Percentiles rank a stretch among this genome's conserved stretches.
These are phyloP conservation scores for Cryptococcus sp. DNA, from an alignment of 1,284 basidiomycete species.

Conservation along the genomic window DNA sequence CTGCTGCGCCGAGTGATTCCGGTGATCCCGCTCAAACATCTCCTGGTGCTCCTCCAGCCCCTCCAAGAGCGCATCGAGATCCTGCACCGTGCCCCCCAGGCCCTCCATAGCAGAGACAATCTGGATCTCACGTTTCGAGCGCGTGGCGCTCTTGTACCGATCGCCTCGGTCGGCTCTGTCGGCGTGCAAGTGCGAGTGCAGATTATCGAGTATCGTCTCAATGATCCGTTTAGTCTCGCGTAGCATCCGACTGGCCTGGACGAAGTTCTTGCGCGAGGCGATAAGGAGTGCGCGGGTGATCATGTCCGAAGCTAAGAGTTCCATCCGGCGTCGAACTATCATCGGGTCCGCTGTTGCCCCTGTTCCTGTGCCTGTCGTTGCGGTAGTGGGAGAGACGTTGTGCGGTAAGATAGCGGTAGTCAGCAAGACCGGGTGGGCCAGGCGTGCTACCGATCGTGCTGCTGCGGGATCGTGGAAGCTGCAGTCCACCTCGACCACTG, in stretches of 20 bases:
- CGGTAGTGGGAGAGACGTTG: slow-evolving; percentile 56
- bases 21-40: slow-evolving; percentile 81
- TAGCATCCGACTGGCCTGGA: slow-evolving; percentile 82
- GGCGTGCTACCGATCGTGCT: slow-evolving; percentile 74
- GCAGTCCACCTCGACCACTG: slow-evolving; percentile 87
- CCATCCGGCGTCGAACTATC: slow-evolving; percentile 89
- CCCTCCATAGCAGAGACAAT: slow-evolving; percentile 70
- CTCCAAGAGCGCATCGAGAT: slow-evolving; percentile 79
- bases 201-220: slow-evolving; percentile 70
- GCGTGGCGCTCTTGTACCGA: slow-evolving; percentile 20
- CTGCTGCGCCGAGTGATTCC: slow-evolving; percentile 92
- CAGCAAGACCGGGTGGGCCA: slow-evolving; percentile 83
- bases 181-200: slow-evolving; percentile 53
- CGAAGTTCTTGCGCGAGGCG: slow-evolving; percentile 80
- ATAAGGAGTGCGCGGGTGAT: slow-evolving; percentile 87
- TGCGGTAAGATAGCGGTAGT: slow-evolving; percentile 80
- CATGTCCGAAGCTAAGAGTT: slow-evolving; percentile 90
- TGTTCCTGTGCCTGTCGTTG: no score
- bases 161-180: neutral
- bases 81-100: slow-evolving; percentile 78
- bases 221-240: slow-evolving; percentile 85
- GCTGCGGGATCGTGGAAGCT: slow-evolving; percentile 86
- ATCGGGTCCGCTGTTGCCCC: slow-evolving; percentile 69
- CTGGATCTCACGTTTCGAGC: slow-evolving; percentile 73
- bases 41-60: slow-evolving; percentile 87